Conservation (phyloP, 2,329 filamentous ascomycete species). For the Akanthomyces muscarius region DNA sequence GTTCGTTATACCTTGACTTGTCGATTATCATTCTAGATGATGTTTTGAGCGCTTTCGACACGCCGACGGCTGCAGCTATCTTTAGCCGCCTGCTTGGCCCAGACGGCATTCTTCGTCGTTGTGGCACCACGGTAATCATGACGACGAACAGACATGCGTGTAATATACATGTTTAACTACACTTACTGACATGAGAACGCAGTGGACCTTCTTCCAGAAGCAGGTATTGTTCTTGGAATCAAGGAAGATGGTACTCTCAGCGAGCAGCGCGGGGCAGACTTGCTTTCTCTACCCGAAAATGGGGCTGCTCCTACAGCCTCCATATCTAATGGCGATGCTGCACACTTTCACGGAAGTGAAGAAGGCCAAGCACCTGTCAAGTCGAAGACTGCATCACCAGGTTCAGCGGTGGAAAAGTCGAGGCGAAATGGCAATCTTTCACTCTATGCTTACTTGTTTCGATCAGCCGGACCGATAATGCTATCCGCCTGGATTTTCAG, state of each 20-base stretch:
- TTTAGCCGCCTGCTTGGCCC: slow-evolving; percentile 39
- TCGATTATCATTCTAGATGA: slow-evolving; percentile 44
- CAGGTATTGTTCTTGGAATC: neutral
- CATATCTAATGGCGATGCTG: too few relatives aligned
- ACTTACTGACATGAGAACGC: too few relatives aligned
- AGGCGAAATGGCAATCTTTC: neutral
- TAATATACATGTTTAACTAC: too few relatives aligned
- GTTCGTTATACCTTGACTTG: slow-evolving; percentile 40
- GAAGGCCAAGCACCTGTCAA: too few relatives aligned
- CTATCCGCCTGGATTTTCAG: neutral
- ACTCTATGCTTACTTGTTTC: neutral
- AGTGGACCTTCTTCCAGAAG: neutral
- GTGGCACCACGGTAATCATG: neutral
- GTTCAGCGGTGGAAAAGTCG: neutral
- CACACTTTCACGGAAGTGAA: too few relatives aligned
- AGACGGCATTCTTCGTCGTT: slow-evolving; percentile 36
- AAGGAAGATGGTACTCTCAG: neutral
- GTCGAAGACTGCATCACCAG: neutral
- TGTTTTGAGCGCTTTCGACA: slow-evolving; percentile 41
- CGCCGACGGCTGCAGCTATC: slow-evolving; percentile 38
- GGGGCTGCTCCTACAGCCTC: too few relatives aligned
- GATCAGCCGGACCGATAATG: neutral
- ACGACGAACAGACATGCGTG: neutral
- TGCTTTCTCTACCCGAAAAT: too few relatives aligned
- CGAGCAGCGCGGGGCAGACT: neutral